Evolutionary conservation across 257 asterid genomes (phyloP).

Genomic region (Knoxia roxburghii): DNA sequence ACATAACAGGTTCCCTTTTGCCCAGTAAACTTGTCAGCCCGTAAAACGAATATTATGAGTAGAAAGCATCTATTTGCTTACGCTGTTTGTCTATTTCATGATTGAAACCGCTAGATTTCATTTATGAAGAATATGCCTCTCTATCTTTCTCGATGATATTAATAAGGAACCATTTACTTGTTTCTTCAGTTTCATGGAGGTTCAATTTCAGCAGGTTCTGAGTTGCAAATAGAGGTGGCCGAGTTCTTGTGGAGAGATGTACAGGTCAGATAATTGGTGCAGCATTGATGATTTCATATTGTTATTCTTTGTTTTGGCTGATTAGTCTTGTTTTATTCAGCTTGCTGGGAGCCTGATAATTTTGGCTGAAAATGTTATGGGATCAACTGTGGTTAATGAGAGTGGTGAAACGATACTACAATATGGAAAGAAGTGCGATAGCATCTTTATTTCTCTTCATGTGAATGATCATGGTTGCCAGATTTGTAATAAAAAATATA

Average conservation of each 20-base stretch:
- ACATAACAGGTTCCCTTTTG: neutral
- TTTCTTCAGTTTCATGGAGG: constrained; percentile 73
- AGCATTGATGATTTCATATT: constrained; percentile 12
- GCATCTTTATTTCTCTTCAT: constrained; percentile 12
- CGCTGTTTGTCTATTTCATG: neutral
- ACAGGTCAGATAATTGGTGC: constrained; percentile 46
- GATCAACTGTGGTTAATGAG: constrained; percentile 45
- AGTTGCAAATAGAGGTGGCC: constrained; percentile 83
- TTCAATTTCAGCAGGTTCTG: constrained; percentile 81
- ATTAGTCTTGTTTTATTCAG: constrained; percentile 44
- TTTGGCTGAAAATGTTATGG: constrained; percentile 75
- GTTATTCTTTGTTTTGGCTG: constrained; percentile 23
- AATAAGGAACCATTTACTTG: constrained; percentile 16
- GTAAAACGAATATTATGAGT: neutral
- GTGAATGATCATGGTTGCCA: constrained; percentile 15
- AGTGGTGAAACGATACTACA: constrained; percentile 61
- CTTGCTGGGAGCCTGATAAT: constrained; percentile 84
- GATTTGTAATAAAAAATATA: constrained; percentile 14
- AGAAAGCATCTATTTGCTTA: neutral
- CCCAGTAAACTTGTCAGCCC: neutral
- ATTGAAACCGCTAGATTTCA: neutral
- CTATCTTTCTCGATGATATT: neutral
- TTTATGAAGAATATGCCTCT: neutral
- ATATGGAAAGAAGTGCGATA: constrained; percentile 73
- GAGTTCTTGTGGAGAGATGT: constrained; percentile 93